phyloP scores from a whole-genome alignment of 306 rosid genomes.

The Dicorynia guianensis region DNA sequence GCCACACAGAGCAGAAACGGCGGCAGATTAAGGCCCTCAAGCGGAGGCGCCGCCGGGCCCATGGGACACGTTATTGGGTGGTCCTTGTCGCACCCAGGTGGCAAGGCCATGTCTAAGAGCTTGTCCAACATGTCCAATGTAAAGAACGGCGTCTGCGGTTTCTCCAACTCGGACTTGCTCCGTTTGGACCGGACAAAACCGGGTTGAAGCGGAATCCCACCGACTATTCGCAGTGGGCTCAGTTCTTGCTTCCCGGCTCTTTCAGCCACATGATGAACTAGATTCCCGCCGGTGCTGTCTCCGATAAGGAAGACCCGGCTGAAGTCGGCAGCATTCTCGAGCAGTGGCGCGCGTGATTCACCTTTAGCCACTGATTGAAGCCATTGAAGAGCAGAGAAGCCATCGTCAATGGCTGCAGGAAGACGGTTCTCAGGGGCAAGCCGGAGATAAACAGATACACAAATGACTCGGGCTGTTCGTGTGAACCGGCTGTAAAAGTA shows the following conservation, averaged over 20 bases:
- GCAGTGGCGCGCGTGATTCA: conserved; percentile 36
- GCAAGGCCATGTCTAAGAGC: conserved; percentile 56
- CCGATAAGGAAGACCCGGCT: conserved; percentile 68
- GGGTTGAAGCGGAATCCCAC: conserved; percentile 67
- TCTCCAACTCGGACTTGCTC: conserved; percentile 69
- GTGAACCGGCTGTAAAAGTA: conserved; percentile 48
- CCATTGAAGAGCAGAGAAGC: conserved; percentile 59
- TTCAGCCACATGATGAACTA: conserved; percentile 63
- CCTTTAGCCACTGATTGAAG: conserved; percentile 39
- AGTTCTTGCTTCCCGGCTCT: conserved; percentile 45
- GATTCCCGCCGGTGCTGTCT: conserved; percentile 72
- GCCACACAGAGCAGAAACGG: conserved; percentile 65
- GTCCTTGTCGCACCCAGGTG: conserved; percentile 61
- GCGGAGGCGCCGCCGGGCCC: conserved; percentile 47
- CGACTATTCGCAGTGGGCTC: conserved; percentile 45
- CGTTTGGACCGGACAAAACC: conserved; percentile 52
- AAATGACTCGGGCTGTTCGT: conserved; percentile 45
- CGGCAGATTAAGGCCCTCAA: conserved; percentile 56
- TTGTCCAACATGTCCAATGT: conserved; percentile 75
- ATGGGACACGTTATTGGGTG: conserved; percentile 78
- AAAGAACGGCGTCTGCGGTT: conserved; percentile 60
- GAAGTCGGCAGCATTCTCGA: conserved; percentile 50
- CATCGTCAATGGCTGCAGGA: conserved; percentile 61
- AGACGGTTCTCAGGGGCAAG: conserved; percentile 71
- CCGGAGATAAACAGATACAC: conserved; percentile 59